Evolutionary conservation across 2,329 filamentous ascomycete genomes (phyloP).

Genomic region (Clonostachys rhizophaga): DNA sequence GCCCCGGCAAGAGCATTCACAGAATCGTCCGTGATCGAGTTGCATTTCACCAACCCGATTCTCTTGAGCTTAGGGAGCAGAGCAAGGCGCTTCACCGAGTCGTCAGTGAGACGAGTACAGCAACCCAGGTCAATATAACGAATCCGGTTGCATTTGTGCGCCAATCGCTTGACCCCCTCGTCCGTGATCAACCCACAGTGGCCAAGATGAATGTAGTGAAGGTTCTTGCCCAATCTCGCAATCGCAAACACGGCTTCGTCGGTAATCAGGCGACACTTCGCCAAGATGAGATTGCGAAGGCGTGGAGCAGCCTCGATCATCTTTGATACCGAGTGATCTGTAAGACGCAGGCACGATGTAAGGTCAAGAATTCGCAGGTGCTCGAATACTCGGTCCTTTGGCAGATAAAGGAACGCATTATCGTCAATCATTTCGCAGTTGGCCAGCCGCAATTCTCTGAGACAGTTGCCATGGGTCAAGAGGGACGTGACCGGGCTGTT

Average conservation of each 20-base stretch:
- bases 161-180: conserved; percentile 76
- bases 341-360: conserved; percentile 79
- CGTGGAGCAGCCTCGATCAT: conserved; percentile 85
- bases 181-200: conserved; percentile 93
- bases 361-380: conserved; percentile 90
- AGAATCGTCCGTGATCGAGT: conserved; percentile 82
- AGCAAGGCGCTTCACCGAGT: conserved; percentile 78
- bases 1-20: conserved; percentile 79
- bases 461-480: conserved; percentile 69
- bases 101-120: conserved; percentile 82
- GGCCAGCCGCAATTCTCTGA: conserved; percentile 87
- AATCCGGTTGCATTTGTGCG: conserved; percentile 85
- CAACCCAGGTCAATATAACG: conserved; percentile 98
- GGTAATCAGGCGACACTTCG: conserved; percentile 91
- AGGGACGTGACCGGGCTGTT: conserved; percentile 81
- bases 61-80: conserved; percentile 87
- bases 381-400: conserved; percentile 67
- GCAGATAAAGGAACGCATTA: conserved; percentile 78
- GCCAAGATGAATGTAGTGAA: conserved; percentile 94
- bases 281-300: conserved; percentile 86
- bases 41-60: conserved; percentile 93
- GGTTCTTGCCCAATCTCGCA: conserved; percentile 84
- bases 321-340: conserved; percentile 81
- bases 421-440: conserved; percentile 84
- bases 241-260: conserved; percentile 86